Base-by-base conservation (phyloP, 176 grass and related monocot species). In the Aegilops umbellulata region DNA sequence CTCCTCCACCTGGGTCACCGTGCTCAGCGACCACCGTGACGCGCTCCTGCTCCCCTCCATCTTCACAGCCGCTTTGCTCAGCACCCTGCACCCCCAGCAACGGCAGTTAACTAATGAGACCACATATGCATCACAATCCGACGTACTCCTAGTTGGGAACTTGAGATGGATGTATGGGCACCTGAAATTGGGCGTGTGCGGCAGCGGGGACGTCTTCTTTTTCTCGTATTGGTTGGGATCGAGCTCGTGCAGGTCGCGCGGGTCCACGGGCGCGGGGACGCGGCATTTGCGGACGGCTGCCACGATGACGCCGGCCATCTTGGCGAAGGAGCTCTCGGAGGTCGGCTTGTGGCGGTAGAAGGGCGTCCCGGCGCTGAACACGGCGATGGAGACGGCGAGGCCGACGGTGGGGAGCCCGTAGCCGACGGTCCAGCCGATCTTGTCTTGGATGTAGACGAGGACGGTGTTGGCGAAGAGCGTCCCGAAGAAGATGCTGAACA, bases 401-500 rank as follows among this genome's bases (percentile, higher is more conserved):
- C 96, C 96, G 0, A 80, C n/a, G 0, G 96, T 98, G 9, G 96
- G 96, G n/a, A 98, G 80, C 5, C 83, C 96, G 31, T 98, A 98
- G 12, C 96, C 96, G 41, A 98, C 25, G 7, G 86, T 84, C 96
- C 96, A 98, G 3, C 96, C 93, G 16, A 94, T 90, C 77, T 89
- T 95, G 75, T 95, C 96, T 78, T 98, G 96, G 76, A 98, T 82
- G 75, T 92, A 98, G 17, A 98, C 90, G 27, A 98, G 91, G 7
- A 95, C 80, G 8, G 90, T 94, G 85, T 92, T 90, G 57, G 93
- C 93, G 80, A 98, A 94, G 63, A 98, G 88, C 38, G 93, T 94
- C 70, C 96, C 96, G 53, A 95, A 92, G 84, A 98, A 98, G 92
- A 98, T 98, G 89, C 93, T 98, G 88, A 95, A 98, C 96, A 95